Evolutionary conservation across 225 moss, liverwort and hornwort species (phyloP), one percentile per base, ranked within the genome.

Genomic region (Pseudoscleropodium purum): DNA sequence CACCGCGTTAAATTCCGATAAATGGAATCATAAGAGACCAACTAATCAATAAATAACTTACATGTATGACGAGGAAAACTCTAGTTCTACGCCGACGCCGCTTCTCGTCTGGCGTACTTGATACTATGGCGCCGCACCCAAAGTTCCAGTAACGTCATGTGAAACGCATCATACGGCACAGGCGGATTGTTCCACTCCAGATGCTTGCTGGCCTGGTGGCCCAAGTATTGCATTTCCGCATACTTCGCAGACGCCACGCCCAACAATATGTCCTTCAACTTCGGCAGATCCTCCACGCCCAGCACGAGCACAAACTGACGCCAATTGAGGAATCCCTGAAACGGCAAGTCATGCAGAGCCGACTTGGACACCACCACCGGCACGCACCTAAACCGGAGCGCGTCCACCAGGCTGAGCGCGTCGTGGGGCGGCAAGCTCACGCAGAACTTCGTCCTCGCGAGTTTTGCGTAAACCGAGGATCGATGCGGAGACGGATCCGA

Each of bases 101-200:
- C 12, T 74, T 75, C 86, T 30, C 95, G 91, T 31, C 94, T 92
- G 23, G 84, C 91, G 67, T 98, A 98, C 85, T 96, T 94, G 83
- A 98, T 94, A 72, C 95, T 92, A n/a, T 97, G 95, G 29, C 95
- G 96, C 41, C 98, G 97, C 67, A 91, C 45, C 98, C 98, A 98
- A 51, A 98, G 98, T 87, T 98, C 96, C 66, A 95, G 89, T 59
- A 97, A 82, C 43, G 95, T 92, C 95, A 98, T 92, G 90, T 93
- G 94, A 65, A 98, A 98, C 1, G 98, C 98, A 75, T 98, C 98
- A 45, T 94, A 94, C 6, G 95, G 91, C n/a, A 86, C 75, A 8
- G 98, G 95, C 60, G 94, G 96, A 31, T 89, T 90, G 90, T 98
- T 95, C 98, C 98, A 98, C 85, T 95, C 92, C 81, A 98, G 21